phyloP scores from a whole-genome alignment of 345 rosid species.

The Gossypium longicalyx region DNA sequence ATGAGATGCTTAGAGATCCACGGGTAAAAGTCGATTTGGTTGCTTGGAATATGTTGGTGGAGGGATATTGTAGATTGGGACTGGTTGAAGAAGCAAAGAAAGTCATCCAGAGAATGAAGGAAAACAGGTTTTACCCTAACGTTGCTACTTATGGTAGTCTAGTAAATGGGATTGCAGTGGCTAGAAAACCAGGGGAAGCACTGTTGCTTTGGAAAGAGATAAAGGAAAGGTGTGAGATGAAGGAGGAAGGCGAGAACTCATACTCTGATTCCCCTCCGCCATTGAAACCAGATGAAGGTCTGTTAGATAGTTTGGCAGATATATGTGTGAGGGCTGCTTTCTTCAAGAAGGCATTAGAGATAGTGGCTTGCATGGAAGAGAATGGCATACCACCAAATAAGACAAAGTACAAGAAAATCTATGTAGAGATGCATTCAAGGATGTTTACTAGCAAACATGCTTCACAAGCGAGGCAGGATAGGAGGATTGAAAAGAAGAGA shows the following conservation, averaged over 20 bases:
- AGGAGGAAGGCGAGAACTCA: slow-evolving; percentile 27
- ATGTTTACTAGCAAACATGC: slow-evolving; percentile 97
- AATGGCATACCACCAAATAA: slow-evolving; percentile 79
- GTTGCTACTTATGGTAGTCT: slow-evolving; percentile 86
- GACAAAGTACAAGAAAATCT: slow-evolving; percentile 79
- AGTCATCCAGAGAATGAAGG: slow-evolving; percentile 61
- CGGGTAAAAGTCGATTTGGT: slow-evolving; percentile 76
- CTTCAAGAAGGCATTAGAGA: slow-evolving; percentile 78
- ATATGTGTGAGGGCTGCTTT: slow-evolving; percentile 86
- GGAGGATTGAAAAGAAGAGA: slow-evolving; percentile 75
- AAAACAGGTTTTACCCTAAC: slow-evolving; percentile 57
- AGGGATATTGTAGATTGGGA: slow-evolving; percentile 8
- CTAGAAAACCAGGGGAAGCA: slow-evolving; percentile 96
- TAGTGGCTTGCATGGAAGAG: slow-evolving; percentile 87
- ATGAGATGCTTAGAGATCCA: slow-evolving; percentile 80
- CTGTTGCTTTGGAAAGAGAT: slow-evolving; percentile 88
- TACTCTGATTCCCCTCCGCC: slow-evolving; percentile 39
- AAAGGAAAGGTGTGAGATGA: slow-evolving; percentile 51
- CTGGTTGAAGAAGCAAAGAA: slow-evolving; percentile 78
- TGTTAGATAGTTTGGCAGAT: slow-evolving; percentile 74
- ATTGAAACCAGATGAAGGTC: slow-evolving; percentile 67
- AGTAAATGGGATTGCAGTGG: slow-evolving; percentile 69
- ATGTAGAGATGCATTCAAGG: slow-evolving; percentile 93
- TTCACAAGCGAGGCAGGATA: slow-evolving; percentile 58
- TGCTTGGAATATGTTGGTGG: slow-evolving; percentile 22